Percentiles rank a stretch among this genome's conserved stretches.
Evolutionary conservation across 176 grass and related monocot genomes (phyloP).

Genomic region (Eremochloa ophiuroides): DNA sequence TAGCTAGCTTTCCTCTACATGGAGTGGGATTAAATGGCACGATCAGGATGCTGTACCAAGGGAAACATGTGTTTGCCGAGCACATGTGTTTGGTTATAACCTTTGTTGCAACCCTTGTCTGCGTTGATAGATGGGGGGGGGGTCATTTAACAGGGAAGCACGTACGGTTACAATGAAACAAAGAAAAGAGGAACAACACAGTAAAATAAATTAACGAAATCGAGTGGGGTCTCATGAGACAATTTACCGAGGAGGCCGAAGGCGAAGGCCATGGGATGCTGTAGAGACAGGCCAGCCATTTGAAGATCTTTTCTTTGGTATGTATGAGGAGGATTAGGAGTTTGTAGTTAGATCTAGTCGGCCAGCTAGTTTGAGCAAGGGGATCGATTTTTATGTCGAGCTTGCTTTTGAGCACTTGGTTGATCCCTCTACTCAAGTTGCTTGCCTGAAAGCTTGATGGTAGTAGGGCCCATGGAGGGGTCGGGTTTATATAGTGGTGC

Average conservation of each 20-base stretch:
- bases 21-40: too few species aligned
- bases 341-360: not conserved
- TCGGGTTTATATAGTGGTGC: conserved; percentile 33
- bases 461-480: not conserved
- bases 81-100: too few species aligned
- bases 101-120: too few species aligned
- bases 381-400: not conserved
- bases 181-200: not conserved
- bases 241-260: conserved; percentile 70
- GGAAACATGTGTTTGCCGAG: too few species aligned
- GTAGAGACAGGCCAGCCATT: conserved; percentile 57
- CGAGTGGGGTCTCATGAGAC: not conserved
- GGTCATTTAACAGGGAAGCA: too few species aligned
- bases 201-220: not conserved
- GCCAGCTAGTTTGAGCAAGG: not conserved
- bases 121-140: too few species aligned
- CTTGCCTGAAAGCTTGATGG: conserved; percentile 17
- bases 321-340: not conserved
- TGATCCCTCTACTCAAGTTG: not conserved
- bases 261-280: conserved; percentile 54
- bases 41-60: too few species aligned
- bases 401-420: not conserved
- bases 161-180: too few species aligned
- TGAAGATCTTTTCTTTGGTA: not conserved
- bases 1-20: too few species aligned